phyloP scores from a whole-genome alignment of 2,329 filamentous ascomycete species.

The Fusarium secorum region DNA sequence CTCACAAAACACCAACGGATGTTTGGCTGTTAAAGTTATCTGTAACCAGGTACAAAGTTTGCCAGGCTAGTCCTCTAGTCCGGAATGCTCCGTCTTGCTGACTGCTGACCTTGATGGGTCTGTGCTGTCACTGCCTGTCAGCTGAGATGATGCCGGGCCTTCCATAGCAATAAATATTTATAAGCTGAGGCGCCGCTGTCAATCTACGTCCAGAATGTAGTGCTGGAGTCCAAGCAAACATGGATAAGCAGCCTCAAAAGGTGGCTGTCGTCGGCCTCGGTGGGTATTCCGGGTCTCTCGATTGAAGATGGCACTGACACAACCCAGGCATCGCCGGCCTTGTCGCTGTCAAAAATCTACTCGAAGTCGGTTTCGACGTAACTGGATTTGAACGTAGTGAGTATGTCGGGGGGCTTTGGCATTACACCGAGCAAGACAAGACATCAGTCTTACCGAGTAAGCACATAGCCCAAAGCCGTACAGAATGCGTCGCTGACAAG shows the following conservation, averaged over 20 bases:
- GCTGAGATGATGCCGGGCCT: not conserved
- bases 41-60: not conserved
- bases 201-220: not conserved
- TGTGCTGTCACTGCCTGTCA: slow-evolving; percentile 4
- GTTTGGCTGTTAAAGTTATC: not conserved
- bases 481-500: not conserved
- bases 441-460: slow-evolving; percentile 49
- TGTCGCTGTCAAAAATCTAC: slow-evolving; percentile 51
- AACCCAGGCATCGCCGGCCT: slow-evolving; percentile 47
- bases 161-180: not conserved
- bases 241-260: slow-evolving; percentile 22
- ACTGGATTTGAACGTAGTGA: slow-evolving; percentile 53
- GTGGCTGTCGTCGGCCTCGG: slow-evolving; percentile 45
- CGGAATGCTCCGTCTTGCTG: slow-evolving; percentile 6
- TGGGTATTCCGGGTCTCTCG: slow-evolving; percentile 1
- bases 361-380: slow-evolving; percentile 54
- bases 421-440: slow-evolving; percentile 50
- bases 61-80: not conserved
- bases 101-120: slow-evolving; percentile 11
- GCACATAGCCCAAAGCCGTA: not conserved
- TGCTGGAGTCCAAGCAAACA: not conserved
- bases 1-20: not conserved
- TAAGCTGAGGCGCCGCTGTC: not conserved
- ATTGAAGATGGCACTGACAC: not conserved
- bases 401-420: slow-evolving; percentile 55